Conservation (phyloP, 495 filamentous ascomycete genomes). For the Xanthoparmelia taractica region DNA sequence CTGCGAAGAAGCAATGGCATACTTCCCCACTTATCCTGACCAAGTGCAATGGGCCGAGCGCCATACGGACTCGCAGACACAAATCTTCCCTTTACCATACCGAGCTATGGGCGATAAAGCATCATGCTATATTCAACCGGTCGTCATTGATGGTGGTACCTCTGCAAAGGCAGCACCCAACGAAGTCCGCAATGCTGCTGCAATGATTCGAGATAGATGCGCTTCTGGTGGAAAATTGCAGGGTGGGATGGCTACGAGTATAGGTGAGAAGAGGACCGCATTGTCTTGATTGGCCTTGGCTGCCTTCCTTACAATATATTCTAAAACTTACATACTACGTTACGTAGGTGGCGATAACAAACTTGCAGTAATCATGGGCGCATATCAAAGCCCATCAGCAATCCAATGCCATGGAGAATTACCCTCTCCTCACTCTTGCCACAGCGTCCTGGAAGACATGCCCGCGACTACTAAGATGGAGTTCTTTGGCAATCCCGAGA, state of each 20-base stretch:
- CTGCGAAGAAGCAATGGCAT: neutral
- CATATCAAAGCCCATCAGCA: neutral
- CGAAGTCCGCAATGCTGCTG: neutral
- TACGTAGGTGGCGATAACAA: neutral
- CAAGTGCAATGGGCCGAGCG: neutral
- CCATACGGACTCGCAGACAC: neutral
- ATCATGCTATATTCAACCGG: neutral
- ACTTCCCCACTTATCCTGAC: neutral
- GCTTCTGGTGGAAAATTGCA: neutral
- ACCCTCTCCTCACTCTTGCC: neutral
- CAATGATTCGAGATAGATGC: neutral
- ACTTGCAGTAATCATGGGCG: neutral
- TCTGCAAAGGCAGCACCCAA: neutral
- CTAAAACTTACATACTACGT: neutral
- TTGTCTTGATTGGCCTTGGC: neutral
- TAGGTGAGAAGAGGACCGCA: neutral
- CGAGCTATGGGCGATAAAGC: neutral
- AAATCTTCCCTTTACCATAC: neutral
- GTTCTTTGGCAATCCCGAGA: neutral
- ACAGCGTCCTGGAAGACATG: neutral
- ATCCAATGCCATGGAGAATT: neutral
- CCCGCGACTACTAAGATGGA: neutral
- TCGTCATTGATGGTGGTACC: neutral
- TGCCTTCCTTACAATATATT: neutral
- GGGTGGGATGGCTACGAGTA: constrained; percentile 1